Percentiles rank a stretch among this genome's conserved stretches.
Conservation (phyloP, 208 protist species). For the Trypanosoma scelopori region DNA sequence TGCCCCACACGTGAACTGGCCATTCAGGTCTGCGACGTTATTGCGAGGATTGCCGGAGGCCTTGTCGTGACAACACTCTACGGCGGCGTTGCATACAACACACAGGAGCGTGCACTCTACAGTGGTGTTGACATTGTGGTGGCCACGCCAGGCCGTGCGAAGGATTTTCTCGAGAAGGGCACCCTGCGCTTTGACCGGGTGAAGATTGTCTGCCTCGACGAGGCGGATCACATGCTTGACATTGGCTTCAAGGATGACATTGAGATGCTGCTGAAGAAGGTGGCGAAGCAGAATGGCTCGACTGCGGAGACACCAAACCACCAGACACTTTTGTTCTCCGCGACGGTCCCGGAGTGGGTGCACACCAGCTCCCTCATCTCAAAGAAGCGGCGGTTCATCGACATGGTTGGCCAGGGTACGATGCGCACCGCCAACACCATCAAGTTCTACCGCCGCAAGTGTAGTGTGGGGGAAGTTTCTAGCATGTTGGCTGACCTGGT, state of each 20-base stretch:
- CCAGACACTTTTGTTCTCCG: constrained; percentile 94
- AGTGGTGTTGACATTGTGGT: constrained; percentile 98
- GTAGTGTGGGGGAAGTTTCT: constrained; percentile 88
- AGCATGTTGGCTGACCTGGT: constrained; percentile 91
- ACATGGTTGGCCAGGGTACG: constrained; percentile 93
- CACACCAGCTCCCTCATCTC: constrained; percentile 77
- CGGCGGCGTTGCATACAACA: constrained; percentile 92
- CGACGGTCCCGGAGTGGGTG: constrained; percentile 93
- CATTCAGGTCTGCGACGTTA: constrained; percentile 97
- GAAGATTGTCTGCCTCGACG: constrained; percentile 96
- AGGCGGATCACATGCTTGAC: constrained; percentile 98
- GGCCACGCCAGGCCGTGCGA: constrained; percentile 97
- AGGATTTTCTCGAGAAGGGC: constrained; percentile 98
- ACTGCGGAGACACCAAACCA: constrained; percentile 78
- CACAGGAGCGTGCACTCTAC: constrained; percentile 90
- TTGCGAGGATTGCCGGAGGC: constrained; percentile 84
- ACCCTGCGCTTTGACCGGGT: constrained; percentile 89
- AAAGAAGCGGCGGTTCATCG: constrained; percentile 91
- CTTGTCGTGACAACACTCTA: constrained; percentile 93
- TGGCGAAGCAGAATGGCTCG: constrained; percentile 91
- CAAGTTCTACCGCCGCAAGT: constrained; percentile 86
- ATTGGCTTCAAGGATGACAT: constrained; percentile 97
- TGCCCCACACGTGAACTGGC: constrained; percentile 98
- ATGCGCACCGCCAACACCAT: constrained; percentile 94
- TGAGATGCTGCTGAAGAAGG: constrained; percentile 92